Conservation (phyloP, 208 protist genomes). For the Blechomonas ayalai region DNA sequence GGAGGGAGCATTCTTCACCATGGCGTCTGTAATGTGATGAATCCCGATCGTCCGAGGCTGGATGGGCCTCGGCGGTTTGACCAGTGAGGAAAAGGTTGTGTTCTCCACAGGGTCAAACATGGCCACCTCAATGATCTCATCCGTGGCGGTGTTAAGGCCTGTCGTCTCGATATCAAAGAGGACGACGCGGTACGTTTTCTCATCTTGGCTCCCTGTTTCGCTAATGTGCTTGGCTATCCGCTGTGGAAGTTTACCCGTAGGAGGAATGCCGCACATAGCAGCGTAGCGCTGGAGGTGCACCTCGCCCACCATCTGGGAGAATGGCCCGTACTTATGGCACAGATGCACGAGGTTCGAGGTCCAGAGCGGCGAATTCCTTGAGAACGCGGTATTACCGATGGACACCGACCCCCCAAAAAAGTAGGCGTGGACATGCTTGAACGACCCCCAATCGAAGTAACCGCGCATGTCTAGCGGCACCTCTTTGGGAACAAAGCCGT, state of each 20-base stretch:
- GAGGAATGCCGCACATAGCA: conserved; percentile 23
- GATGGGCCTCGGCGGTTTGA: conserved; percentile 66
- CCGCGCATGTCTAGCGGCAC: conserved; percentile 55
- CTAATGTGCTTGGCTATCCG: conserved; percentile 31
- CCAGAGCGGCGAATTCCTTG: conserved; percentile 31
- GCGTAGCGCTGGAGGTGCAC: conserved; percentile 77
- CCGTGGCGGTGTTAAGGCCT: conserved; percentile 67
- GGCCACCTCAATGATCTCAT: conserved; percentile 79
- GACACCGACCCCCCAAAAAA: conserved; percentile 72
- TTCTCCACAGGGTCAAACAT: conserved; percentile 80
- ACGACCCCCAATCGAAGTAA: conserved; percentile 75
- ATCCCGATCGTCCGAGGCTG: conserved; percentile 54
- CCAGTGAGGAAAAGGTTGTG: conserved; percentile 60
- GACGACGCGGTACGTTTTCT: conserved; percentile 46
- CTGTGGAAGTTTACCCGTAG: conserved; percentile 18
- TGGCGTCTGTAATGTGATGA: conserved; percentile 80
- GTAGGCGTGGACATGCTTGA: conserved; percentile 55
- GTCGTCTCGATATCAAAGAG: conserved; percentile 87
- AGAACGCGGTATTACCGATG: conserved; percentile 22
- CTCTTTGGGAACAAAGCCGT: conserved; percentile 50
- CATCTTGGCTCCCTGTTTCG: neutral
- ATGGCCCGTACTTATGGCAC: conserved; percentile 53
- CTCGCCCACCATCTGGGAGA: conserved; percentile 36
- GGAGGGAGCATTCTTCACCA: conserved; percentile 50
- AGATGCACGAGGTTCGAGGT: conserved; percentile 75